Percentiles rank a stretch among this genome's conserved stretches.
These are phyloP conservation scores for Lachnellula suecica DNA, from an alignment of 2,329 filamentous ascomycete genomes.

Conservation along the genomic window DNA sequence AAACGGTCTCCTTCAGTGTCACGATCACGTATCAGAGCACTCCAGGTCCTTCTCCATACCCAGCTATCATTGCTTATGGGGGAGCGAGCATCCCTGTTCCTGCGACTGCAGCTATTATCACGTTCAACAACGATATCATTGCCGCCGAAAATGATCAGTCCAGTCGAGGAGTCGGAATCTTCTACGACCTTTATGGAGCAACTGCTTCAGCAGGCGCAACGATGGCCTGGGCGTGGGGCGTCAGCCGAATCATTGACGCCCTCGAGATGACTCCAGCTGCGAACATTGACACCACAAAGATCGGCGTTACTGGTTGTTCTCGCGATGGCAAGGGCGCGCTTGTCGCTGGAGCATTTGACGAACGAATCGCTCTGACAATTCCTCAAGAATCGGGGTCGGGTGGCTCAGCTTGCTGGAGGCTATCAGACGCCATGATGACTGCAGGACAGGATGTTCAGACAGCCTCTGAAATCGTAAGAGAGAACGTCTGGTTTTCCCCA, in stretches of 20 bases:
- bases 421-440: conserved; percentile 48
- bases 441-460: conserved; percentile 59
- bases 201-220: conserved; percentile 47
- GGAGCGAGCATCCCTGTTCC: conserved; percentile 54
- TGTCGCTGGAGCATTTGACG: conserved; percentile 55
- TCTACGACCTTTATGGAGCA: conserved; percentile 4
- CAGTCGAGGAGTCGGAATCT: neutral
- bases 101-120: conserved; percentile 37
- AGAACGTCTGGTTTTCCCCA: conserved; percentile 63
- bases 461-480: conserved; percentile 53
- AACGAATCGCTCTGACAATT: conserved; percentile 57
- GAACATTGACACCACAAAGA: conserved; percentile 45
- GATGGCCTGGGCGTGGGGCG: conserved; percentile 63
- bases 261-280: conserved; percentile 48
- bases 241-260: conserved; percentile 57
- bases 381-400: conserved; percentile 62
- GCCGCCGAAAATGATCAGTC: conserved; percentile 42
- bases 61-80: conserved; percentile 57
- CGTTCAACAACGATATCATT: conserved; percentile 57
- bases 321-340: conserved; percentile 64
- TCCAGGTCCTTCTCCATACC: conserved; percentile 42
- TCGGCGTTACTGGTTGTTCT: conserved; percentile 62
- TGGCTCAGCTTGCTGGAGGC: conserved; percentile 60
- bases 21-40: conserved; percentile 38
- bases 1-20: conserved; percentile 42